Conservation (phyloP, 129 eudicot species). For the Calendula officinalis region DNA sequence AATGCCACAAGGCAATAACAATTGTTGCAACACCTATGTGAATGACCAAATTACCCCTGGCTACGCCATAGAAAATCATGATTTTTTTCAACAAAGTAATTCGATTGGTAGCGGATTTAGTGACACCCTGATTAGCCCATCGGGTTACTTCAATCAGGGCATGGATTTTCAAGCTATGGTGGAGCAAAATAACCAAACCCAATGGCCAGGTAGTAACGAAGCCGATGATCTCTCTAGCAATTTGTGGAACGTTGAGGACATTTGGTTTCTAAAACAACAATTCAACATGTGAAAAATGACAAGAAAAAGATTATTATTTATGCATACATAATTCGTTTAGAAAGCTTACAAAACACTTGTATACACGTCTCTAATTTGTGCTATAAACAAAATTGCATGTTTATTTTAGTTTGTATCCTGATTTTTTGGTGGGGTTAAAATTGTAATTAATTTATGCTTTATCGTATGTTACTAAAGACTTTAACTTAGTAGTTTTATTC, state of each 20-base stretch:
- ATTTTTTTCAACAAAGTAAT: slow-evolving; percentile 29
- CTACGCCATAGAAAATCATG: slow-evolving; percentile 63
- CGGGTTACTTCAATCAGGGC: slow-evolving; percentile 49
- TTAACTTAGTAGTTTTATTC: slow-evolving; percentile 1
- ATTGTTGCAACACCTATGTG: slow-evolving; percentile 18
- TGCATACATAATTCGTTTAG: slow-evolving; percentile 32
- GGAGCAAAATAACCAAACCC: slow-evolving; percentile 44
- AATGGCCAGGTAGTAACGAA: slow-evolving; percentile 45
- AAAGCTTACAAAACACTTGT: slow-evolving; percentile 30
- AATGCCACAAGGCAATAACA: slow-evolving; percentile 36
- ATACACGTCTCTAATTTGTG: slow-evolving; percentile 40
- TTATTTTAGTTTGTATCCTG: slow-evolving; percentile 20
- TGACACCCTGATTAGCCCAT: slow-evolving; percentile 60
- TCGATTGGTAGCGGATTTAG: slow-evolving; percentile 29
- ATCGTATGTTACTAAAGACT: slow-evolving; percentile 8
- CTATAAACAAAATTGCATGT: slow-evolving; percentile 31
- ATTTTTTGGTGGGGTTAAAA: slow-evolving; percentile 35
- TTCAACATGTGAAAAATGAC: slow-evolving; percentile 44
- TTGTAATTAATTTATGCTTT: slow-evolving; percentile 16
- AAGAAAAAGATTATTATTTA: slow-evolving; percentile 8
- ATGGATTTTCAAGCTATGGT: slow-evolving; percentile 36
- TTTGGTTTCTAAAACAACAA: slow-evolving; percentile 69
- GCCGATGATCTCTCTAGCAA: slow-evolving; percentile 43
- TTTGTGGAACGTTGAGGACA: slow-evolving; percentile 82
- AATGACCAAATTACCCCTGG: slow-evolving; percentile 32